These are phyloP conservation scores for Paramyrothecium roridum DNA, from an alignment of 2,329 filamentous ascomycete species.

Conservation along the genomic window DNA sequence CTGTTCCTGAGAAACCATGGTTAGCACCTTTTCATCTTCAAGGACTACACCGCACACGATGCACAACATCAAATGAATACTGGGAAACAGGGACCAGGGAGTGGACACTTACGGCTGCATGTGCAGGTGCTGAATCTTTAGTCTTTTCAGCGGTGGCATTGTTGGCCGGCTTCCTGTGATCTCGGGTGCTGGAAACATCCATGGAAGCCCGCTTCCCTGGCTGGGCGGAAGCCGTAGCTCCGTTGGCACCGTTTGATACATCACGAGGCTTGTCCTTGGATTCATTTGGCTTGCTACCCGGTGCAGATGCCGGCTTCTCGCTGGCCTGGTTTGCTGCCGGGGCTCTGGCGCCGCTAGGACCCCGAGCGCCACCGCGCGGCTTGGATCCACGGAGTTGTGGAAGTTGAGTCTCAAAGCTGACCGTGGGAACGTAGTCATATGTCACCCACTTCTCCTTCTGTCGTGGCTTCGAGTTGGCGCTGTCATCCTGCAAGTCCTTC, in stretches of 20 bases:
- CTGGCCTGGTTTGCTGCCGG: constrained; percentile 27
- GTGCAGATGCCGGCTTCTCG: constrained; percentile 33
- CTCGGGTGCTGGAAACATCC: constrained; percentile 36
- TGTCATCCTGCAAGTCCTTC: constrained; percentile 57
- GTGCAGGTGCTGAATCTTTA: constrained; percentile 33
- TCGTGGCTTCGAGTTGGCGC: constrained; percentile 40
- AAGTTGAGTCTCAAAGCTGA: constrained; percentile 82
- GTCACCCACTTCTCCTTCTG: constrained; percentile 85
- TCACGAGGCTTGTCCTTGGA: constrained; percentile 34
- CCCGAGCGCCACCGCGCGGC: constrained; percentile 46
- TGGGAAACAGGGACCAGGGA: background rate
- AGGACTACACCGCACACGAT: background rate
- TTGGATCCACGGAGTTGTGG: constrained; percentile 50
- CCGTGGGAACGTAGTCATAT: constrained; percentile 77
- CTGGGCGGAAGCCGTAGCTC: constrained; percentile 30
- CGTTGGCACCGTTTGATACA: constrained; percentile 23
- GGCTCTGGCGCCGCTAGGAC: constrained; percentile 34
- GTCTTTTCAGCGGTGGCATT: constrained; percentile 31
- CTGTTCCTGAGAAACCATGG: constrained; percentile 18
- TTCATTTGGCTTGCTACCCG: constrained; percentile 28
- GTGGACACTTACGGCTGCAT: constrained; percentile 35
- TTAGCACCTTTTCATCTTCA: constrained; percentile 1
- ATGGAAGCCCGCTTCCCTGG: constrained; percentile 41
- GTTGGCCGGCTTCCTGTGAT: constrained; percentile 42
- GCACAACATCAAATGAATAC: background rate